Evolutionary conservation across 176 grass and related monocot species (phyloP), one percentile per base, ranked within the genome.

Genomic region (Oryza rufipogon): DNA sequence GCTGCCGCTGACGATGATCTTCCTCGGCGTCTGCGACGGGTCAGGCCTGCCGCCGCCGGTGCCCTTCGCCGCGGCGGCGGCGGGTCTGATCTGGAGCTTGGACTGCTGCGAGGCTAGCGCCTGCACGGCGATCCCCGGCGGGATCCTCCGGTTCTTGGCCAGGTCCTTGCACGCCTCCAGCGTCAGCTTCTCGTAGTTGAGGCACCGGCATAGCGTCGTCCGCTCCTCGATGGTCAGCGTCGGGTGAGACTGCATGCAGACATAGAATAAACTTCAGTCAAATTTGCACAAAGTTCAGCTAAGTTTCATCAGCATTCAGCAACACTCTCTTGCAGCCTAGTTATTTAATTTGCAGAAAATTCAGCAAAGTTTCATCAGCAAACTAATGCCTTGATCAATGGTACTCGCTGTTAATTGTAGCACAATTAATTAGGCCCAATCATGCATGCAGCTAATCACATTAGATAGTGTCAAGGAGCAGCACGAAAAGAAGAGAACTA

Each of bases 111-210:
- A 92, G 4, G 84, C 84, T 28, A 99, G n/a, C 9, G 93, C 93
- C 56, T 99, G 97, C 64, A 99, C 90, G 28, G 97, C 91, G 11
- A 94, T 87, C 23, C 85, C 84, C 5, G 93, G 91, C 0, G 93
- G 97, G 63, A 99, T 91, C 80, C 90, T 73, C 15, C 79, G 76
- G 88, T 94, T 96, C 90, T 89, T 96, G 13, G 97, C 93, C 5
- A 99, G 87, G 23, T 99, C 91, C 49, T 99, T 99, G 91, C 97
- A 99, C 44, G 90, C 91, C 87, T 92, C 91, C 8, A 96, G 84
- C 0, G 91, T 99, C 20, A 99, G 76, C 78, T 99, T 99, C 88
- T 94, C 97, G 52, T 94, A 96, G 84, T 99, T 99, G 11, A 99
- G 80, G 86, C 97, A 99, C 36, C 93, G 85, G 61, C 97, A 99